Conservation (phyloP, 495 filamentous ascomycete genomes). For the Baudoinia panamericana region DNA sequence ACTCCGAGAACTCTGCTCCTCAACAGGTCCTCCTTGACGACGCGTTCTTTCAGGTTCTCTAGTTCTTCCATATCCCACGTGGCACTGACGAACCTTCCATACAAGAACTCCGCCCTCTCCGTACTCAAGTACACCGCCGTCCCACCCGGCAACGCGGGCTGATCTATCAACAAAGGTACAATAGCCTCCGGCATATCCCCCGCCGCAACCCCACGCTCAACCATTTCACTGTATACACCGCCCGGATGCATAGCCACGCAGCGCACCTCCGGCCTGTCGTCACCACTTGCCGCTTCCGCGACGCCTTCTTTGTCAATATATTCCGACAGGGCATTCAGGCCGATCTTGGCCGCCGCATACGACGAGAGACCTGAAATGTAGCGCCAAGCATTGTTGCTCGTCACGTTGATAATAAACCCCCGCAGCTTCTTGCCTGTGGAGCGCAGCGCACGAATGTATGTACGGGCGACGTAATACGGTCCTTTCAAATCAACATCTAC, state of each 20-base stretch:
- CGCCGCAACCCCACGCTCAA: background rate
- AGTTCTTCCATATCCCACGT: slow-evolving; percentile 9
- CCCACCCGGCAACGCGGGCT: slow-evolving; percentile 3
- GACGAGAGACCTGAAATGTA: background rate
- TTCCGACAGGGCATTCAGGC: slow-evolving; percentile 1
- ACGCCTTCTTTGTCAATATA: background rate
- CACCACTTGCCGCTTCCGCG: no score
- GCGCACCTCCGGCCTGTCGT: background rate
- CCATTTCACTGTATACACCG: slow-evolving; percentile 5
- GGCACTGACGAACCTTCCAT: slow-evolving; percentile 3
- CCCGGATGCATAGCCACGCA: slow-evolving; percentile 10
- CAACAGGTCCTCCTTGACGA: slow-evolving; percentile 6
- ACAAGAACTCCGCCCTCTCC: slow-evolving; percentile 5
- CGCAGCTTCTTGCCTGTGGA: slow-evolving; percentile 2
- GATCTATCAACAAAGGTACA: slow-evolving; percentile 1
- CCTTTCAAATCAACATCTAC: slow-evolving; percentile 4
- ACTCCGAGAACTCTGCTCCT: slow-evolving; percentile 6
- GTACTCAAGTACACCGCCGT: slow-evolving; percentile 5
- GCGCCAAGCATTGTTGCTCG: slow-evolving; percentile 3
- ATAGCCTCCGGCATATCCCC: background rate
- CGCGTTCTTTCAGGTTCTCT: background rate
- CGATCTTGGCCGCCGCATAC: slow-evolving; percentile 2
- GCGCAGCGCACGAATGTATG: slow-evolving; percentile 1
- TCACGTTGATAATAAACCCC: slow-evolving; percentile 3
- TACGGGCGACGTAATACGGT: slow-evolving; percentile 2